A percentile compares a stretch with the other conserved stretches of the same genome.
Conservation (phyloP, 768 basidiomycete species). For the Rhizopogon salebrosus region DNA sequence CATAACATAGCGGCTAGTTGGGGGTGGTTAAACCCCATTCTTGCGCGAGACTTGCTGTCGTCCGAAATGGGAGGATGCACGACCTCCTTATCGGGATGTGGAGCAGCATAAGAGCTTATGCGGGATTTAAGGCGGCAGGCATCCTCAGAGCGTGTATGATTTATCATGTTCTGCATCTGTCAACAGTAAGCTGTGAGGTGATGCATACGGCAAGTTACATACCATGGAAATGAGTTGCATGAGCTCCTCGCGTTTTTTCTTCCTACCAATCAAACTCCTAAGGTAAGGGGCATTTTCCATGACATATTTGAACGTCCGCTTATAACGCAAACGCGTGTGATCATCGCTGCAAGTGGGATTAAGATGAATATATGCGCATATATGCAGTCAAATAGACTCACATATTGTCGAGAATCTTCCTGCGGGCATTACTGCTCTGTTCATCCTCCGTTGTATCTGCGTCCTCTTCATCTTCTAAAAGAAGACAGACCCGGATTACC, state of each 20-base stretch:
- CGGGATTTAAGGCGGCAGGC: background rate
- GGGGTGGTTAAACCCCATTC: conserved; percentile 3
- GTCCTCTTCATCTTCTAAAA: conserved; percentile 1
- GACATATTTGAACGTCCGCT: background rate
- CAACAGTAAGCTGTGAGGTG: background rate
- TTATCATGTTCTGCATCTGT: conserved; percentile 1
- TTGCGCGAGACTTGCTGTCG: background rate
- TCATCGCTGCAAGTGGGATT: background rate
- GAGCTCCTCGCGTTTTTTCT: background rate
- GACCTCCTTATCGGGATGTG: background rate
- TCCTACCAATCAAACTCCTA: background rate
- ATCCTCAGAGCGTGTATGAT: background rate
- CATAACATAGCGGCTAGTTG: background rate
- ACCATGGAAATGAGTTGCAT: background rate
- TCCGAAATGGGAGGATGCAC: background rate
- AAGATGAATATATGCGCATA: conserved; percentile 1
- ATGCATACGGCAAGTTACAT: background rate
- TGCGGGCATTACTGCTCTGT: background rate
- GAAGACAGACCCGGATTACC: background rate
- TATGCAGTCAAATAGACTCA: background rate
- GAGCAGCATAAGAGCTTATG: background rate
- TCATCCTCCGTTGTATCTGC: background rate
- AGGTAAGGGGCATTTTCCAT: background rate
- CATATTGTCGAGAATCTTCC: background rate
- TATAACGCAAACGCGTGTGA: background rate